Conservation (phyloP, 2,329 filamentous ascomycete species). For the Magnaporthiopsis incrustans region DNA sequence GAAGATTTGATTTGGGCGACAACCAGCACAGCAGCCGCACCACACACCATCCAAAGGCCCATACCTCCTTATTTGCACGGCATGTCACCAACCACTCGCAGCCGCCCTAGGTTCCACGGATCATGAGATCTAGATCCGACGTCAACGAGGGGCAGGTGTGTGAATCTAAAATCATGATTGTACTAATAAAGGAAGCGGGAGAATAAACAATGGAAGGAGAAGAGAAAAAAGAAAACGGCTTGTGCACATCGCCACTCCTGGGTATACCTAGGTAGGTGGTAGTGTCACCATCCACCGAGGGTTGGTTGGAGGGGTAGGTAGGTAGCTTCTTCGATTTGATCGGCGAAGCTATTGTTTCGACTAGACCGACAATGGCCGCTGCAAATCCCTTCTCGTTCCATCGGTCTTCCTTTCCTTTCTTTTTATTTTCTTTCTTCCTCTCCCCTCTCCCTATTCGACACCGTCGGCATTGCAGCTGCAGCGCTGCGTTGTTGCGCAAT, state of each 20-base stretch:
- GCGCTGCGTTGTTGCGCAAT: not conserved
- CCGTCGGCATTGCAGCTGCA: not conserved
- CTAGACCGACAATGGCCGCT: not conserved
- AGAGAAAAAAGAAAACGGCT: not conserved
- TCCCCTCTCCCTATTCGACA: not conserved
- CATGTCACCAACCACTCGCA: not conserved
- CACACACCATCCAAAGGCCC: not conserved
- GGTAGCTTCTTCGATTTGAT: not conserved
- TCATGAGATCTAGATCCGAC: not conserved
- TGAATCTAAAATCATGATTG: not conserved
- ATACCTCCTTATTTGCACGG: not conserved
- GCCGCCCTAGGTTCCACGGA: not conserved
- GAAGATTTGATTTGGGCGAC: not conserved
- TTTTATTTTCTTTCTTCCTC: too few species aligned
- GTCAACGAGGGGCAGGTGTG: not conserved
- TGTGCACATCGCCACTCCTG: not conserved
- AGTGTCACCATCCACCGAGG: not conserved
- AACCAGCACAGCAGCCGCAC: not conserved
- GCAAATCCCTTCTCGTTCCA: not conserved
- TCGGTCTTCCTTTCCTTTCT: not conserved
- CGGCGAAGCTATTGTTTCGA: not conserved
- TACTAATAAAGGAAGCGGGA: not conserved
- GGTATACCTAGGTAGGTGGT: too few species aligned
- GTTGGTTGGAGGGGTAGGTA: not conserved
- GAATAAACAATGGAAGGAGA: not conserved